phyloP scores from a whole-genome alignment of 2,329 filamentous ascomycete genomes.

The Fusarium vanettenii region DNA sequence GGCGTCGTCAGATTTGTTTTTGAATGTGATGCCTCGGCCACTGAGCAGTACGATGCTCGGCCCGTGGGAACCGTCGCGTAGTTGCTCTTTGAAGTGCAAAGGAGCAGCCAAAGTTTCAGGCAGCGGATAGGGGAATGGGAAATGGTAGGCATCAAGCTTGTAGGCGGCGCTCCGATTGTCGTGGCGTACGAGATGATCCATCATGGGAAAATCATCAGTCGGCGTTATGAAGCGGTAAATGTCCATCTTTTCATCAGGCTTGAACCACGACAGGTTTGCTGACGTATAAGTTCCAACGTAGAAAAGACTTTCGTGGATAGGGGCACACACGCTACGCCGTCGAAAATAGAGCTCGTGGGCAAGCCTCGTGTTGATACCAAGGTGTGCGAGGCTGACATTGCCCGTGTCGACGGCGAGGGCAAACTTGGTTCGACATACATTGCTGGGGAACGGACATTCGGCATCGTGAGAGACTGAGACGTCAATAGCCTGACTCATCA shows the following conservation, averaged over 20 bases:
- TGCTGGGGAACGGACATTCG: neutral
- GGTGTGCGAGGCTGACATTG: neutral
- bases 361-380: neutral
- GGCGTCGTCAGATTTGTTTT: neutral
- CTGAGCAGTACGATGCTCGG: neutral
- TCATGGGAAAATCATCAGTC: neutral
- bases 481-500: neutral
- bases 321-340: neutral
- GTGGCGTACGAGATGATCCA: neutral
- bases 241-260: neutral
- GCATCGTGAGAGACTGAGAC: neutral
- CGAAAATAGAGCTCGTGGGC: neutral
- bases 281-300: neutral
- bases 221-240: neutral
- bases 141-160: neutral
- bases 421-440: neutral
- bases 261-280: neutral
- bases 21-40: neutral
- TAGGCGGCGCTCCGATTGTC: neutral
- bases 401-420: neutral
- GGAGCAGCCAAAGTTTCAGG: neutral
- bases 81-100: neutral
- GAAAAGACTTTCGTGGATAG: neutral
- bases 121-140: neutral
- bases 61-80: neutral